A percentile compares a stretch with the other conserved stretches of the same genome.
Evolutionary conservation across 202 grass and related monocot genomes (phyloP).

Genomic region (Hordeum pubiflorum): DNA sequence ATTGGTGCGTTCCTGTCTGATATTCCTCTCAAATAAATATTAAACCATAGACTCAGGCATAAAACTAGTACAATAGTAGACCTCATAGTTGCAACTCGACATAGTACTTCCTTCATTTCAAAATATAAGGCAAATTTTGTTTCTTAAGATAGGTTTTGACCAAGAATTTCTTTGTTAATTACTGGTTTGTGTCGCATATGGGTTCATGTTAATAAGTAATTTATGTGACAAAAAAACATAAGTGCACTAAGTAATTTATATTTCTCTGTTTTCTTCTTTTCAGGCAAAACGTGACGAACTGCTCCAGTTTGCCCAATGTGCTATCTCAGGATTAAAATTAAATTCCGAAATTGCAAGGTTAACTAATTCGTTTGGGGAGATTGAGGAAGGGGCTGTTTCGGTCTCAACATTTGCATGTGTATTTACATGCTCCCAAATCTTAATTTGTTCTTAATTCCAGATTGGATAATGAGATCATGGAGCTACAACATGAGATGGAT

Average conservation of each 20-base stretch:
- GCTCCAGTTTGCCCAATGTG: constrained; percentile 83
- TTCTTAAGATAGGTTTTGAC: background rate
- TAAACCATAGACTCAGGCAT: background rate
- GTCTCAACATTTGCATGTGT: background rate
- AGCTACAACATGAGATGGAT: constrained; percentile 55
- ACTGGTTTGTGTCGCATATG: background rate
- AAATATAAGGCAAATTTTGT: background rate
- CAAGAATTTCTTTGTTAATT: background rate
- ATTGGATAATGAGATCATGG: constrained; percentile 67
- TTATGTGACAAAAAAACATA: background rate
- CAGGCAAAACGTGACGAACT: constrained; percentile 90
- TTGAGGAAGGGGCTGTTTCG: background rate
- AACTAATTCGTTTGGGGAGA: constrained; percentile 20
- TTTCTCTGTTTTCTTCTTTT: constrained; percentile 7
- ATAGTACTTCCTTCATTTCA: background rate
- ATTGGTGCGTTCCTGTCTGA: constrained; percentile 41
- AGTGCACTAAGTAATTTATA: background rate
- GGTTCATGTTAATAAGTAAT: background rate
- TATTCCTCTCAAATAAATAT: background rate
- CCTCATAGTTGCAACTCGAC: background rate
- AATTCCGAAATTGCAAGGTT: constrained; percentile 87
- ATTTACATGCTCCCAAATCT: constrained; percentile 21
- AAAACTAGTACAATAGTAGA: background rate
- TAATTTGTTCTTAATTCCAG: constrained; percentile 48
- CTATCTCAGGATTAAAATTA: constrained; percentile 79